A percentile compares a stretch with the other conserved stretches of the same genome.
Evolutionary conservation across 371 early-diverging fungal species (phyloP).

Genomic region (Entomophthora muscae): DNA sequence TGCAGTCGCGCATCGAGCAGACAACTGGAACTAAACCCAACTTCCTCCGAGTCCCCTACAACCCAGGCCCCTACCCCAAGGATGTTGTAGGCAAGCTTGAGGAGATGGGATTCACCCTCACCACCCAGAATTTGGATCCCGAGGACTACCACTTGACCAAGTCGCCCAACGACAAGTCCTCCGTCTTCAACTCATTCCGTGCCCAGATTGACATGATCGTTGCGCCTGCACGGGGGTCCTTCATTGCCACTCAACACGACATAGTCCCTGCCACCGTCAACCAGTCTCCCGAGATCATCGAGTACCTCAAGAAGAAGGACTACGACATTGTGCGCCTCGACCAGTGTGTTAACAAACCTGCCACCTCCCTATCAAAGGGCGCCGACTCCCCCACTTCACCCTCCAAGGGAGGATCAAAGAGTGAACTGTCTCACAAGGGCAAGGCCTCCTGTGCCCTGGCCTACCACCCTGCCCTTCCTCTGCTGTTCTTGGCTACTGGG

Average conservation of each 20-base stretch:
- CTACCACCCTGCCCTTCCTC: too few species aligned
- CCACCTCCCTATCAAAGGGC: too few species aligned
- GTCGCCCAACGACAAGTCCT: background rate
- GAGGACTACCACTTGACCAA: conserved; percentile 3
- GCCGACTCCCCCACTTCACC: too few species aligned
- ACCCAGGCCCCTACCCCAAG: background rate
- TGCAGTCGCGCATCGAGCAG: background rate
- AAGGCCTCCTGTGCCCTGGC: too few species aligned
- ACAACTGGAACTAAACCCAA: background rate
- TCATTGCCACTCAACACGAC: conserved; percentile 6
- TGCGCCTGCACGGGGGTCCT: conserved; percentile 1
- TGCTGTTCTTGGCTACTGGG: too few species aligned
- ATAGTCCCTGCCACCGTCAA: background rate
- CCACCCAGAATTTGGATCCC: conserved; percentile 4
- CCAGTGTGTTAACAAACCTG: background rate
- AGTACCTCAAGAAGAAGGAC: conserved; percentile 1
- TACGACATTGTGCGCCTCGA: background rate
- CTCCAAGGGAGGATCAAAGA: too few species aligned
- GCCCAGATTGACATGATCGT: conserved; percentile 1
- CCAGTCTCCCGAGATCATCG: conserved; percentile 3
- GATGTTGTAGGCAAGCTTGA: conserved; percentile 3
- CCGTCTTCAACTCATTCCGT: background rate
- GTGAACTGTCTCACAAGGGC: too few species aligned
- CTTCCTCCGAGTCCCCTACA: conserved; percentile 3
- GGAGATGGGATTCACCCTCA: conserved; percentile 1